A percentile compares a stretch with the other conserved stretches of the same genome.
Conservation (phyloP, 1,284 basidiomycete genomes). For the Austroboletus rostrupii region DNA sequence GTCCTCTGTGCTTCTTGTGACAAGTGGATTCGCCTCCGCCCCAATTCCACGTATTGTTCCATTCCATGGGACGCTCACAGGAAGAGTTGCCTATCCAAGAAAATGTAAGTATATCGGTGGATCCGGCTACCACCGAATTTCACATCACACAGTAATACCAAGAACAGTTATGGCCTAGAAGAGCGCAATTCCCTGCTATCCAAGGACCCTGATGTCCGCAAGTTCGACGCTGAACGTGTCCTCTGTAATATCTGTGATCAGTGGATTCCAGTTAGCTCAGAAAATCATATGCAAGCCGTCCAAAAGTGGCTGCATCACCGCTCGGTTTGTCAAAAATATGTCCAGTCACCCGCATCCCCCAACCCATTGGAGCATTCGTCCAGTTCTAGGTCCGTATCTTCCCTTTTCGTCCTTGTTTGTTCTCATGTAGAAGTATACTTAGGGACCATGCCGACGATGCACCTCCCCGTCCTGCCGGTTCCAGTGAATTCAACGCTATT, state of each 20-base stretch:
- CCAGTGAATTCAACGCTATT: conserved; percentile 10
- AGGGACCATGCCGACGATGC: conserved; percentile 18
- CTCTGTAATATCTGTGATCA: conserved; percentile 64
- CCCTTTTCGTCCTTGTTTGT: neutral
- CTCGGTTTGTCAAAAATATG: conserved; percentile 40
- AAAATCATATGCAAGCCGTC: conserved; percentile 51
- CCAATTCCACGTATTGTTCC: conserved; percentile 79
- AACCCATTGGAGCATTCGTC: conserved; percentile 24
- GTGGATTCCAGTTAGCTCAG: conserved; percentile 54
- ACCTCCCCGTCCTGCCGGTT: conserved; percentile 6
- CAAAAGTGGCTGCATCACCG: conserved; percentile 53
- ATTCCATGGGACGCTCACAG: conserved; percentile 81
- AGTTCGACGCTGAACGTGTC: conserved; percentile 66
- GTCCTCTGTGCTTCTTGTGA: conserved; percentile 74
- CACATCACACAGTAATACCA: conserved; percentile 34
- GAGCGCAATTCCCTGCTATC: conserved; percentile 55
- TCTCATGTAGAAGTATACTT: neutral
- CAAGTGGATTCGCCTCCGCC: conserved; percentile 76
- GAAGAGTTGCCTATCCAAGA: conserved; percentile 70
- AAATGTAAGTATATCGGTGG: conserved; percentile 44
- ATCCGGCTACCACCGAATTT: conserved; percentile 11
- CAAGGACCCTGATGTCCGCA: conserved; percentile 62
- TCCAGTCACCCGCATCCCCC: conserved; percentile 6
- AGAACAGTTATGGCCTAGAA: conserved; percentile 53
- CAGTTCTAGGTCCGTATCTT: conserved; percentile 19